Percentiles rank a stretch among this genome's conserved stretches.
Evolutionary conservation across 2,329 filamentous ascomycete species (phyloP).

Genomic region (Keithomyces neogunnii): DNA sequence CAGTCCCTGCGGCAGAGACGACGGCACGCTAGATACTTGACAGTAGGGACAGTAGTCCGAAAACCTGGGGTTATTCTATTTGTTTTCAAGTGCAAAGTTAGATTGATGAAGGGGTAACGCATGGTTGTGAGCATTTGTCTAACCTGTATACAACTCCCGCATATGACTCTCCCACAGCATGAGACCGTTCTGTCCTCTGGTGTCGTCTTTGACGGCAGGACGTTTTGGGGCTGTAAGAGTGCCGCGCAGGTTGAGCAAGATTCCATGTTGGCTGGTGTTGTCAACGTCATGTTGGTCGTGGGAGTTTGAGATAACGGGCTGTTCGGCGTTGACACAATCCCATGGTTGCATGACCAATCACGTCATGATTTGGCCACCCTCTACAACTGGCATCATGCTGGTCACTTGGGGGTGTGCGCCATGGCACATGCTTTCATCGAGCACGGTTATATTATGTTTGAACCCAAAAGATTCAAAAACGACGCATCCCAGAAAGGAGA

Average conservation of each 20-base stretch:
- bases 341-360: slow-evolving; percentile 5
- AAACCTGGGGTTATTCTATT: slow-evolving; percentile 56
- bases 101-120: neutral
- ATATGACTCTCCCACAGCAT: slow-evolving; percentile 66
- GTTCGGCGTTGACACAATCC: neutral
- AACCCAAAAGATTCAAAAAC: too few relatives aligned
- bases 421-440: neutral
- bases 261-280: slow-evolving; percentile 19
- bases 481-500: too few relatives aligned
- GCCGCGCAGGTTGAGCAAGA: slow-evolving; percentile 65
- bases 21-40: slow-evolving; percentile 57
- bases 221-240: slow-evolving; percentile 46
- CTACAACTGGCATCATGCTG: neutral
- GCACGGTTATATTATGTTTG: too few relatives aligned
- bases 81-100: neutral
- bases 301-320: neutral
- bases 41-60: slow-evolving; percentile 64
- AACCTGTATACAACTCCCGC: slow-evolving; percentile 59
- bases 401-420: too few relatives aligned
- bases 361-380: slow-evolving; percentile 3
- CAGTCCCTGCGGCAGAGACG: slow-evolving; percentile 51
- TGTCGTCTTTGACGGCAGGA: slow-evolving; percentile 51
- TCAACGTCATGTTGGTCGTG: neutral
- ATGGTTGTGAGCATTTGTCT: slow-evolving; percentile 14
- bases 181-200: slow-evolving; percentile 51